Base-by-base conservation (phyloP, 2,329 filamentous ascomycete species). In the Apiospora arundinis region DNA sequence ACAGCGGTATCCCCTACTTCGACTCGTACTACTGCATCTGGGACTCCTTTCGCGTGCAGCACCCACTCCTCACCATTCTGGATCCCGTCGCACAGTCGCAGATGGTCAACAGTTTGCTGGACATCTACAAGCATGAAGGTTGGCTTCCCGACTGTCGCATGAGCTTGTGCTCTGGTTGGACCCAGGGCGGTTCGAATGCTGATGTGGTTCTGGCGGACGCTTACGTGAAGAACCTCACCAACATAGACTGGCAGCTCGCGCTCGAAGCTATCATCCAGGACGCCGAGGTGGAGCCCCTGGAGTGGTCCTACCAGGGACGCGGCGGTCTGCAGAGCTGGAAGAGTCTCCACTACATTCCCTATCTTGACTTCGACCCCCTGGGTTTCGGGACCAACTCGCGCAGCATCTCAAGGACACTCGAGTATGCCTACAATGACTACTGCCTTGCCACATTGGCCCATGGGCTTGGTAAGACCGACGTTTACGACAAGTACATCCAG, bases 141-240 rank as follows among this genome's bases (percentile, higher is more conserved):
- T 92, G 89, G 81, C 80, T 93, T 14, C 91, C 91, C 0, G 91
- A 93, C 78, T 92, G 90, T 76, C 87, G 90, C 70, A 92, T 92
- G 90, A 89, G 86, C 23, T 83, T 91, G 1, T 91, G 88, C 79
- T 90, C 91, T 77, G 91, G 91, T 1, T 91, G 86, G 80, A 91
- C 90, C 0, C 90, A 92, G 78, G 91, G 91, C 6, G 91, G 91
- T 1, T 92, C 89, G 0, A 92, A 92, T 72, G 89, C 90, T 1
- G 90, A 92, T 75, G 84, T 91, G 4, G 86, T 92, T 0, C 83
- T 92, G 1, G 87, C 85, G 0, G 90, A 92, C 74, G 86, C 90
- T 0, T 92, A 87, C 73, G 76, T 92, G 23, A 92, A 92, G 79
- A 90, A 89, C 71, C 83, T 92, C 1, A 85, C 83, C 1, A 86